Base-by-base conservation (phyloP, 2,329 filamentous ascomycete species). In the Fusarium veterinarium region DNA sequence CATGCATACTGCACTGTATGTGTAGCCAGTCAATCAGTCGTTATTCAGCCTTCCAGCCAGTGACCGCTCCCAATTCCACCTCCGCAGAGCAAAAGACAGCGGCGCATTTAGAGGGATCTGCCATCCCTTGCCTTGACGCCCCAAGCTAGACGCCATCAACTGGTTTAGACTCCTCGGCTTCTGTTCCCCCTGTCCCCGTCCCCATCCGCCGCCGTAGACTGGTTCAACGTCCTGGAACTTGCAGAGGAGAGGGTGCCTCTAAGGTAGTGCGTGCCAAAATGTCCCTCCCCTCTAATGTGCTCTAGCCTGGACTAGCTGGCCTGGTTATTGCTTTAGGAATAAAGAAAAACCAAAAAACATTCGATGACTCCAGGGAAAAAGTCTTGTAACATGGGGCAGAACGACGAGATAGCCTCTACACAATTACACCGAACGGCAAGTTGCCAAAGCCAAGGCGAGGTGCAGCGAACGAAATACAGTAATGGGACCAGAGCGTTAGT, bases 81-180 rank as follows among this genome's bases (percentile, higher is more conserved):
- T 52, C 44, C 56, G 17, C 35, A 48, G 45, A 61, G 33, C 28
- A 28, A 35, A 20, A 44, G 57, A 52, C 42, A 65, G 30, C 28
- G 52, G 42, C 51, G 40, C 44, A 28, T 69, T 58, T 58, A 46
- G 51, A 69, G 62, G 67, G 56, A 64, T 74, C 67, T 73, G 49
- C 64, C 64, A 69, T 71, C 71, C 71, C 71, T 73, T 73, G 71
- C 71, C 60, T 74, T 48, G 49, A 71, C 71, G 63, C 71, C 64
- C 49, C 64, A 44, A 58, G 71, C 53, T 71, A 45, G 42, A 73
- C 73, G 68, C 71, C 59, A 61, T 69, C 60, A 67, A 69, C 64
- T 58, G 59, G 53, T 64, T 75, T 74, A 67, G 73, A 61, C 69
- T 64, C 48, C 55, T 72, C 75, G 73, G 76, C 59, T 76, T 65